Evolutionary conservation across 2,329 filamentous ascomycete species (phyloP), one percentile per base, ranked within the genome.

Genomic region (Fusarium torulosum): DNA sequence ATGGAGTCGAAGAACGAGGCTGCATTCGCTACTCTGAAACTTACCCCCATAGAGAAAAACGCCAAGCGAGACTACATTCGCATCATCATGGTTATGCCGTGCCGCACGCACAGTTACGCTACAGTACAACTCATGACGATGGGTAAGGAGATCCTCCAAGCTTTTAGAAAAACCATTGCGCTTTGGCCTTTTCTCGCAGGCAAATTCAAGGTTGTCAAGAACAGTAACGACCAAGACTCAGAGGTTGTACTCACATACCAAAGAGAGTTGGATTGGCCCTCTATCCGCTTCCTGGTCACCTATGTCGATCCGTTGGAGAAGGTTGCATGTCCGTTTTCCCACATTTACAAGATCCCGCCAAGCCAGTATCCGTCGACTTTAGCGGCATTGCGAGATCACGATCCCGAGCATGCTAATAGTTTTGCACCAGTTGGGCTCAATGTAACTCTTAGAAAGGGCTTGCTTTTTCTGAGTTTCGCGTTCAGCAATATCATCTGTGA

Each of bases 401-500:
- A 51, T 20, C 50, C 55, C 27, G 33, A 33, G 3, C 7, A 43
- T 3, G 47, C 19, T 7, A 38, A 21, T 7, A 11, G 13, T 14
- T 59, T 59, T 15, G 31, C 50, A 4, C 67, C 67, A 9, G 51
- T 72, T 29, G 58, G 43, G 17, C 38, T 71, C 23, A 62, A 44
- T 31, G 19, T 59, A 41, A 53, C 40, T 6, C 38, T 69, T 19
- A 17, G 25, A 3, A 33, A 42, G 1, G 63, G 63, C 7, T 23
- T 40, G 10, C 7, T 71, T 11, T 40, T 69, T 33, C 35, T 72
- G 23, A 63, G 64, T 5, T 72, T 72, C 46, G 47, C 66, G 6
- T 61, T 72, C 33, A 63, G 62, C 31, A 47, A 67, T 27, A 44
- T 42, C 43, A 50, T 72, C 4, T 72, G 72, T 23, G 70, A 72